Base-by-base conservation (phyloP, 495 filamentous ascomycete species). In the Entonaema liquescens region DNA sequence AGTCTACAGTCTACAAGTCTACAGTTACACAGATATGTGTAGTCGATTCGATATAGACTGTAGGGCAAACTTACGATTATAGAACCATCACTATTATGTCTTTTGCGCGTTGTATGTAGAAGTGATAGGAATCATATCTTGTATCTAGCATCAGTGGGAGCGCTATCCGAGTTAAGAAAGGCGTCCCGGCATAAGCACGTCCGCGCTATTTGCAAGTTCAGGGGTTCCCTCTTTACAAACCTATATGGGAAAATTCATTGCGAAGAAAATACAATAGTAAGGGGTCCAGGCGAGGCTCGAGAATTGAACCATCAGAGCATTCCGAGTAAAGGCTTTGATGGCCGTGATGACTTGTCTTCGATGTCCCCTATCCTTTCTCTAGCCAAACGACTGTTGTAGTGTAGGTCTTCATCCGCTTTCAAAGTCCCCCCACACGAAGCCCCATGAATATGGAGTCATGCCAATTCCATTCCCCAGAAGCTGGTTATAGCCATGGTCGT, bases 91-190 rank as follows among this genome's bases (percentile, higher is more conserved):
- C 60, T 56, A 65, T 33, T 40, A 33, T 44, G 21, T 59, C 7
- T 23, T 68, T 54, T 40, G 42, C 7, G 44, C n/a, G 23, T 67
- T 52, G 38, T 59, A 72, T 5, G 29, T 59, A 64, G 47, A 13
- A 33, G 6, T 9, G 15, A 8, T 61, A 57, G 26, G 21, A 23
- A 35, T 23, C 23, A 58, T 56, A 36, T 26, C 42, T n/a, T 65
- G 33, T 44, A 61, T 52, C 19, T 52, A 42, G 49, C 13, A 58
- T 28, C 31, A 65, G 38, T 58, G 52, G 57, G 53, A 66, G 57
- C 62, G 62, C 65, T 73, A 69, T 73, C 57, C 62, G 58, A 55
- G 26, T 66, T 69, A 40, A 73, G 65, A 36, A 69, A 62, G 70
- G 70, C 42, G 65, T 68, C 65, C 52, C 62, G 61, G 38, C 21